These are phyloP conservation scores for Artemisia annua DNA, from an alignment of 129 eudicot species.

Conservation along the genomic window DNA sequence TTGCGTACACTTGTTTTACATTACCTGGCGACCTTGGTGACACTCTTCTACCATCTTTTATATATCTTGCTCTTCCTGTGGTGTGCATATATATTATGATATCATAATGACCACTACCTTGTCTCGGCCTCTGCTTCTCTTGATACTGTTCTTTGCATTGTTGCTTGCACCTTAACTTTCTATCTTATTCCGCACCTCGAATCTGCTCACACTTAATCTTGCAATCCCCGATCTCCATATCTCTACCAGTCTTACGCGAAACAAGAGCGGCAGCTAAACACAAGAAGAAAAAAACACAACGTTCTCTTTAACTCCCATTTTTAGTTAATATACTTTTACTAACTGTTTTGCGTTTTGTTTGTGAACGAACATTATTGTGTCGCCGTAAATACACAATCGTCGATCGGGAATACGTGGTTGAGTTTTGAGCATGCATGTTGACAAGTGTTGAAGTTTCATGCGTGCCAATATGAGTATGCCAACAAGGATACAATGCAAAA, in stretches of 20 bases:
- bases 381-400: background rate
- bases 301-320: slow-evolving; percentile 39
- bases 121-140: slow-evolving; percentile 29
- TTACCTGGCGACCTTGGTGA: slow-evolving; percentile 28
- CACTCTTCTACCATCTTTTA: slow-evolving; percentile 9
- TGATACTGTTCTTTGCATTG: slow-evolving; percentile 26
- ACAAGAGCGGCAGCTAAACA: slow-evolving; percentile 21
- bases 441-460: slow-evolving; percentile 20
- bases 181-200: slow-evolving; percentile 3
- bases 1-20: background rate
- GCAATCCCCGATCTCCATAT: slow-evolving; percentile 37
- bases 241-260: slow-evolving; percentile 22
- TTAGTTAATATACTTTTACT: background rate
- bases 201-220: too few relatives aligned
- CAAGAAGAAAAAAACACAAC: slow-evolving; percentile 25
- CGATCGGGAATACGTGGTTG: background rate
- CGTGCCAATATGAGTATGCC: slow-evolving; percentile 26
- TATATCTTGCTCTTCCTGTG: slow-evolving; percentile 13
- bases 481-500: slow-evolving; percentile 3
- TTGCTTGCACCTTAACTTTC: slow-evolving; percentile 26
- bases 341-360: background rate
- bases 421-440: slow-evolving; percentile 18
- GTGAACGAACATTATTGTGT: too few relatives aligned
- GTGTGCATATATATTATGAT: slow-evolving; percentile 28
- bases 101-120: slow-evolving; percentile 17